Base-by-base conservation (phyloP, 2,329 filamentous ascomycete species). In the Phymatotrichopsis omnivora region DNA sequence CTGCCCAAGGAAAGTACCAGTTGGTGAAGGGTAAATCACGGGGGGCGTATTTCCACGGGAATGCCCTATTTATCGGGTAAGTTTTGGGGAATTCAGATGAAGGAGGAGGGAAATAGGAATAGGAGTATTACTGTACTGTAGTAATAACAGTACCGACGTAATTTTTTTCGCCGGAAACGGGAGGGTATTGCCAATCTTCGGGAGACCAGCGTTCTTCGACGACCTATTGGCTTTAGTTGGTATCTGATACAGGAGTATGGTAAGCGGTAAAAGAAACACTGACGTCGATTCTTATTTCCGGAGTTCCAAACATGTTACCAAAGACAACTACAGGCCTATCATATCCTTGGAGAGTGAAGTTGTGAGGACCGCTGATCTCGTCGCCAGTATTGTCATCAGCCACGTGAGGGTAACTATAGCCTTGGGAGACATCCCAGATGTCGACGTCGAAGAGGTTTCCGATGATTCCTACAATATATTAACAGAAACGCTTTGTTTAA, bases 141-240 rank as follows among this genome's bases (percentile, higher is more conserved):
- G 61, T 64, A 4, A 65, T 65, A 3, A 65, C 65, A 1, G 67
- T 64, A 14, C 68, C 68, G 35, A 71, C 54, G 42, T 63, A 71
- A n/a, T 63, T 63, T 10, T 59, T 58, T 39, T 63, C 37, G 16
- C 66, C 66, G 3, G 62, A 51, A 3, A 60, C 53, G 0, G 63
- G 67, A 3, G 68, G 68, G 38, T 68, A 68, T 7, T 58, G 46
- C 68, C 68, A 71, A 27, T 64, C 55, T 1, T 54, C 50, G 43
- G 69, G 65, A 1, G 57, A 58, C 61, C 64, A 70, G 16, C 58
- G 55, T 2, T 47, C 52, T 3, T 65, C 61, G 44, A 67, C 69
- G 20, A 70, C 30, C 39, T 54, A 49, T 41, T 46, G 40, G 17
- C 51, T n/a, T n/a, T n/a, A n/a, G n/a, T n/a, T n/a, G n/a, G n/a